These are phyloP conservation scores for Cytospora leucostoma DNA, from an alignment of 2,329 filamentous ascomycete genomes.

Conservation along the genomic window DNA sequence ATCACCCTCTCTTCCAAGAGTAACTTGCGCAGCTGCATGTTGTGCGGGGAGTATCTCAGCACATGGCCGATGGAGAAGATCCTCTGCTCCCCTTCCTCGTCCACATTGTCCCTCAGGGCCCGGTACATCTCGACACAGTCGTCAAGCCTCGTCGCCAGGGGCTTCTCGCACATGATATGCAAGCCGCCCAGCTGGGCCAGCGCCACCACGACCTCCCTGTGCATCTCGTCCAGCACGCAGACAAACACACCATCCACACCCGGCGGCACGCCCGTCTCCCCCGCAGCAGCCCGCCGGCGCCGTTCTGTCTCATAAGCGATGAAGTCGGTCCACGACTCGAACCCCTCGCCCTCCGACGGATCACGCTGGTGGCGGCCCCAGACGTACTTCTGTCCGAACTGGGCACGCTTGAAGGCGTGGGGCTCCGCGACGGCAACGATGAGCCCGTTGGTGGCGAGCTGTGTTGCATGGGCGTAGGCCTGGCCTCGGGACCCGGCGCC, in stretches of 20 bases:
- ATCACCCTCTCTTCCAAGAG: constrained; percentile 74
- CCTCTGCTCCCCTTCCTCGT: constrained; percentile 35
- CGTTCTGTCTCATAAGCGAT: constrained; percentile 69
- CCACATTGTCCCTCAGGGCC: constrained; percentile 48
- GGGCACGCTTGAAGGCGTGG: constrained; percentile 70
- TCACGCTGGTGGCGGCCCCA: constrained; percentile 53
- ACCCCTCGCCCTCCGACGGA: constrained; percentile 65
- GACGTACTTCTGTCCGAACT: constrained; percentile 72
- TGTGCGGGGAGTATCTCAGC: constrained; percentile 89
- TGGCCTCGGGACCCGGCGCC: constrained; percentile 80
- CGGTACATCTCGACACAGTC: constrained; percentile 78
- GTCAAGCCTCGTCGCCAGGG: constrained; percentile 74
- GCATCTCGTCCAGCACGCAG: constrained; percentile 82
- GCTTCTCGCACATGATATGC: constrained; percentile 95
- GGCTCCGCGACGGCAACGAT: constrained; percentile 84
- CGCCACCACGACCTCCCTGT: constrained; percentile 76
- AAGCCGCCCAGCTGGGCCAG: constrained; percentile 67
- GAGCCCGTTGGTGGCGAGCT: constrained; percentile 64
- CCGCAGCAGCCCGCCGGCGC: constrained; percentile 53
- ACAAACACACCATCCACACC: constrained; percentile 65
- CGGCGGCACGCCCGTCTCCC: constrained; percentile 47
- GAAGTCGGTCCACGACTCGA: constrained; percentile 74
- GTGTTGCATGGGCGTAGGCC: constrained; percentile 70
- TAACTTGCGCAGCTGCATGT: constrained; percentile 78
- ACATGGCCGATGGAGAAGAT: constrained; percentile 95